Evolutionary conservation across 495 filamentous ascomycete genomes (phyloP).

Genomic region (Aspergillus bertholletiae): DNA sequence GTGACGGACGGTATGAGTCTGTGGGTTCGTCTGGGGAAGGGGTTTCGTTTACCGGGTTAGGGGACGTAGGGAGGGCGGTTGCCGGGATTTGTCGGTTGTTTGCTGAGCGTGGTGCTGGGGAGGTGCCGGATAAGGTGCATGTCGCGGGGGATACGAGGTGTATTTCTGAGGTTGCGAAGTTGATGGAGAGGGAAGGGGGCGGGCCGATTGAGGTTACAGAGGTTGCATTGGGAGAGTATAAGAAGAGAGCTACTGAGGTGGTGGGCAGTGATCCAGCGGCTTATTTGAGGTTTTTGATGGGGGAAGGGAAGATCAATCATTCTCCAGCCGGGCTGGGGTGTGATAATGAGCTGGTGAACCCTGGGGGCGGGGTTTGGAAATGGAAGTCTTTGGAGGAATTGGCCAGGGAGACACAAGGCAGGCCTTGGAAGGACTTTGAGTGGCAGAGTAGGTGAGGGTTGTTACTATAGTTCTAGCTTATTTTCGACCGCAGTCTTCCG

Average conservation of each 20-base stretch:
- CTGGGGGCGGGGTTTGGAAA: constrained; percentile 12
- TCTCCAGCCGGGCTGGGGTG: constrained; percentile 12
- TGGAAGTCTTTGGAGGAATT: constrained; percentile 21
- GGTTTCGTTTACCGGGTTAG: constrained; percentile 23
- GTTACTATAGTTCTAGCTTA: too few species aligned
- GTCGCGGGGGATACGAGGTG: constrained; percentile 20
- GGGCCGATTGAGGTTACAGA: constrained; percentile 18
- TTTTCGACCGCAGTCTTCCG: too few species aligned
- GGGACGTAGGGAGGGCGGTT: constrained; percentile 17
- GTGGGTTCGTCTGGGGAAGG: constrained; percentile 12
- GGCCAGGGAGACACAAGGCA: constrained; percentile 11
- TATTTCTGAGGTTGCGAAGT: constrained; percentile 15
- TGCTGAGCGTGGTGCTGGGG: background rate
- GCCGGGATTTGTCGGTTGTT: constrained; percentile 13
- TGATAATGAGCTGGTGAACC: constrained; percentile 17
- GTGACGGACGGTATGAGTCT: constrained; percentile 17
- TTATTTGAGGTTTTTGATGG: constrained; percentile 26
- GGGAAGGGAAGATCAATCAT: constrained; percentile 21
- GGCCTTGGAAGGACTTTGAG: constrained; percentile 18
- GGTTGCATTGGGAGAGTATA: constrained; percentile 11
- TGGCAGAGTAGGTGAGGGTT: constrained; percentile 10
- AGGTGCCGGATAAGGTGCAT: constrained; percentile 19
- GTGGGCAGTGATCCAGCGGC: constrained; percentile 14
- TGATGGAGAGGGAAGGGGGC: constrained; percentile 20
- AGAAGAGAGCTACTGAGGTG: constrained; percentile 1